Evolutionary conservation across 768 basidiomycete genomes (phyloP).

Genomic region (Rubroboletus satanas): DNA sequence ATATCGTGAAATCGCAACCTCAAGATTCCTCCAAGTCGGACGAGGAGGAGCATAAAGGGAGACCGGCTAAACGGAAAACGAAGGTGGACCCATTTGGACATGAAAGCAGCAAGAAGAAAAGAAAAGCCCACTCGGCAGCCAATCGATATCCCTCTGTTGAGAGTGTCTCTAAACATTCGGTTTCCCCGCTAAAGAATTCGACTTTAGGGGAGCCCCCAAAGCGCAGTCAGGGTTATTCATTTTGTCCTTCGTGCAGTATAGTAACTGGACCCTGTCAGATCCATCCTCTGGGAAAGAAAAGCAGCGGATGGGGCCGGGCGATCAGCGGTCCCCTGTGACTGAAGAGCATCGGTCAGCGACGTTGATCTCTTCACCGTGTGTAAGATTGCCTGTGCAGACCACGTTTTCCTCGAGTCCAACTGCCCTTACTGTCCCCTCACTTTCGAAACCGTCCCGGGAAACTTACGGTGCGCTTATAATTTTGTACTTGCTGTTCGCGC

Average conservation of each 20-base stretch:
- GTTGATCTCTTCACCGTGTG: conserved; percentile 2
- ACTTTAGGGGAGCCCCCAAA: background rate
- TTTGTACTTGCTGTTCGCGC: conserved; percentile 4
- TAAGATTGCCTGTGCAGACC: conserved; percentile 6
- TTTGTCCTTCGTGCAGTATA: background rate
- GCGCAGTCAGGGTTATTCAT: conserved; percentile 12
- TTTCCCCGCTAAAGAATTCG: background rate
- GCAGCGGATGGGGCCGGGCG: background rate
- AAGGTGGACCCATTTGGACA: conserved; percentile 54
- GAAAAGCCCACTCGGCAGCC: conserved; percentile 30
- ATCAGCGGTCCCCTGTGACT: background rate
- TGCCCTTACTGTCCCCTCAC: background rate
- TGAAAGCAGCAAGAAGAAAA: conserved; percentile 41
- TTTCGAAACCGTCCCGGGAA: conserved; percentile 5
- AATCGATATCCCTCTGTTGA: background rate
- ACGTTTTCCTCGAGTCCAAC: conserved; percentile 1
- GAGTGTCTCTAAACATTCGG: background rate
- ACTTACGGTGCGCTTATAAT: conserved; percentile 17
- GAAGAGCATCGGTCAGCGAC: background rate
- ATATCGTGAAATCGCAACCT: conserved; percentile 35
- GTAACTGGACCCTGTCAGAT: conserved; percentile 6
- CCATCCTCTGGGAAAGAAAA: conserved; percentile 5
- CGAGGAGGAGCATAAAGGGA: conserved; percentile 55
- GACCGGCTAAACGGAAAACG: conserved; percentile 56
- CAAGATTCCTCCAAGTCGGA: conserved; percentile 32